Evolutionary conservation across 495 filamentous ascomycete genomes (phyloP).

Genomic region (Penicillium nucicola): DNA sequence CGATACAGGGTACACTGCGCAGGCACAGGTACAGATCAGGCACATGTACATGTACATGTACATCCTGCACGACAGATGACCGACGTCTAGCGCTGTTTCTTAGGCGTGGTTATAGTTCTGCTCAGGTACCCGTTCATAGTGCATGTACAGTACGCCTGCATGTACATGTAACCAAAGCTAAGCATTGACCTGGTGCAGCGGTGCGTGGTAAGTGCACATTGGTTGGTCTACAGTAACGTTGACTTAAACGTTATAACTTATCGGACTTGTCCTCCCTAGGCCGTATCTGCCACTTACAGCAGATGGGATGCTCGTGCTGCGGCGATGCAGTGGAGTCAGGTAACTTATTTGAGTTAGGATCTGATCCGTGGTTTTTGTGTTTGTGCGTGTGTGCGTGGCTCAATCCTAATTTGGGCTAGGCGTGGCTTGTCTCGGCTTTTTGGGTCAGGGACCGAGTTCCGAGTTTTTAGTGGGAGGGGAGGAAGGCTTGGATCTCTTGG

Average conservation of each 20-base stretch:
- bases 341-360: no score
- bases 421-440: background rate
- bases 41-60: no score
- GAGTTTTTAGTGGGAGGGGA: no score
- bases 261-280: no score
- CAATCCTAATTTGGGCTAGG: background rate
- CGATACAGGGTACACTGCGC: no score
- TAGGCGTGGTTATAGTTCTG: background rate
- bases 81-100: background rate
- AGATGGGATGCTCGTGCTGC: no score
- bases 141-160: background rate
- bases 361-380: no score
- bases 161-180: constrained; percentile 4
- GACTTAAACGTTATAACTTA: no score
- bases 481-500: no score
- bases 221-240: background rate
- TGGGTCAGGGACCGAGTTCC: background rate
- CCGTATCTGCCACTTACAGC: no score
- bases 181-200: background rate
- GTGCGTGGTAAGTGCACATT: background rate
- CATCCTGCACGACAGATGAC: background rate
- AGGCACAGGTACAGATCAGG: no score
- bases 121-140: background rate
- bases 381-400: background rate
- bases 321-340: no score